phyloP scores from a whole-genome alignment of 202 grass and related monocot species.

The Bolboschoenoplectus hybrid region DNA sequence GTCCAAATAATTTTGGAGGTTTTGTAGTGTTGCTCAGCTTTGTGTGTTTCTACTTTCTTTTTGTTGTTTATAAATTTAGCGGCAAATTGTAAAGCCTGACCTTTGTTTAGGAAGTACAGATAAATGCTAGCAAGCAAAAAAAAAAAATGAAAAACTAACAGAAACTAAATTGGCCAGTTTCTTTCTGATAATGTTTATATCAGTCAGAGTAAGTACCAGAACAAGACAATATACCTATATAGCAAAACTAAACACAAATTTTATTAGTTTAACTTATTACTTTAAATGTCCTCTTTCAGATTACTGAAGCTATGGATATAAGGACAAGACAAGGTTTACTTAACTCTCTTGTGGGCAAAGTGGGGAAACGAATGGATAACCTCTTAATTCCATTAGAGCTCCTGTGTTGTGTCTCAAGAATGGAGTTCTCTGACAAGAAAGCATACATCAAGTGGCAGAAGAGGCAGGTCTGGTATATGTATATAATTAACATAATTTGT shows the following conservation, averaged over 20 bases:
- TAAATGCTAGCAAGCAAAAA: constrained; percentile 1
- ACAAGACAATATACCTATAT: background rate
- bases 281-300: constrained; percentile 49
- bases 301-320: constrained; percentile 96
- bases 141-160: constrained; percentile 2
- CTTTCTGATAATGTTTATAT: constrained; percentile 9
- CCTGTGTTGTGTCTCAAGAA: constrained; percentile 86
- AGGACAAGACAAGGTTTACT: constrained; percentile 92
- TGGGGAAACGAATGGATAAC: constrained; percentile 97
- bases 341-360: constrained; percentile 92
- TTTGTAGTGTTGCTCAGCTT: constrained; percentile 7
- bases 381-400: constrained; percentile 96
- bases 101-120: constrained; percentile 11
- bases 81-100: background rate
- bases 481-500: constrained; percentile 30
- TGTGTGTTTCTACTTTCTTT: background rate
- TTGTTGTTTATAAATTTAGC: constrained; percentile 2
- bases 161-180: constrained; percentile 13
- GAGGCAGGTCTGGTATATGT: constrained; percentile 74
- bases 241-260: constrained; percentile 8
- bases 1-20: background rate
- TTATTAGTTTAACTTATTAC: background rate
- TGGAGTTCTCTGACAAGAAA: constrained; percentile 98
- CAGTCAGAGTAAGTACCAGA: constrained; percentile 24
- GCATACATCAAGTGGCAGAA: constrained; percentile 99